Percentiles rank a stretch among this genome's conserved stretches.
phyloP scores from a whole-genome alignment of 257 asterid species.

The Voacanga thouarsii region DNA sequence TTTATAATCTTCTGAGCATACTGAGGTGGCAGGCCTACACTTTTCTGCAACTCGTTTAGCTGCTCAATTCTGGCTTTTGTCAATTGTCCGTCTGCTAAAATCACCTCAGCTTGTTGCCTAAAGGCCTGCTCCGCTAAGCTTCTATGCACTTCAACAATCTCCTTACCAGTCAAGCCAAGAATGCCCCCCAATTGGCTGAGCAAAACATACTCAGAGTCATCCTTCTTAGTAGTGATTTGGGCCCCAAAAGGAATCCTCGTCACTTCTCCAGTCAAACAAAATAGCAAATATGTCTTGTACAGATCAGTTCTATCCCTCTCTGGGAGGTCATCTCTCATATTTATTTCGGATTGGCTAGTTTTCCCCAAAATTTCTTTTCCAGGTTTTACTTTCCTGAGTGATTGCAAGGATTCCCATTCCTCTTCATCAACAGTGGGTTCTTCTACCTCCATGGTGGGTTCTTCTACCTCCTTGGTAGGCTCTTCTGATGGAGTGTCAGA shows the following conservation, averaged over 20 bases:
- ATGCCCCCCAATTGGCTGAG: slow-evolving; percentile 78
- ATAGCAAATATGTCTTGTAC: slow-evolving; percentile 82
- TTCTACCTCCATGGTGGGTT: slow-evolving; percentile 41
- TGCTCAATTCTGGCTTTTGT: slow-evolving; percentile 74
- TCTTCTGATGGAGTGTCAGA: slow-evolving; percentile 46
- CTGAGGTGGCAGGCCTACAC: slow-evolving; percentile 76
- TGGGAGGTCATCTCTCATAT: slow-evolving; percentile 81
- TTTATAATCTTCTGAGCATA: slow-evolving; percentile 81
- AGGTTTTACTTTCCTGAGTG: slow-evolving; percentile 66
- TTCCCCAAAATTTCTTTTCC: slow-evolving; percentile 42
- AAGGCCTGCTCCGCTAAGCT: slow-evolving; percentile 90
- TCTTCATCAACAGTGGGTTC: slow-evolving; percentile 43
- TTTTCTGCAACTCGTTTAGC: slow-evolving; percentile 70
- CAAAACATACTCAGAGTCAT: slow-evolving; percentile 69
- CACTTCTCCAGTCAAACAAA: slow-evolving; percentile 85
- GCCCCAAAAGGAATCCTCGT: slow-evolving; percentile 76
- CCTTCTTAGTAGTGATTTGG: slow-evolving; percentile 70
- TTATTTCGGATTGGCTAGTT: slow-evolving; percentile 74
- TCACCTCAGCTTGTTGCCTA: slow-evolving; percentile 86
- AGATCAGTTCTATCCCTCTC: slow-evolving; percentile 82
- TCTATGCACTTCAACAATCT: slow-evolving; percentile 79
- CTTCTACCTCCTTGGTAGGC: slow-evolving; percentile 38
- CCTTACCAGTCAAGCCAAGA: slow-evolving; percentile 73
- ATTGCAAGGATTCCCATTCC: slow-evolving; percentile 84
- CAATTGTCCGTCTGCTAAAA: slow-evolving; percentile 91